A percentile compares a stretch with the other conserved stretches of the same genome.
Evolutionary conservation across 2,329 filamentous ascomycete species (phyloP).

Genomic region (Fusarium stilboides): DNA sequence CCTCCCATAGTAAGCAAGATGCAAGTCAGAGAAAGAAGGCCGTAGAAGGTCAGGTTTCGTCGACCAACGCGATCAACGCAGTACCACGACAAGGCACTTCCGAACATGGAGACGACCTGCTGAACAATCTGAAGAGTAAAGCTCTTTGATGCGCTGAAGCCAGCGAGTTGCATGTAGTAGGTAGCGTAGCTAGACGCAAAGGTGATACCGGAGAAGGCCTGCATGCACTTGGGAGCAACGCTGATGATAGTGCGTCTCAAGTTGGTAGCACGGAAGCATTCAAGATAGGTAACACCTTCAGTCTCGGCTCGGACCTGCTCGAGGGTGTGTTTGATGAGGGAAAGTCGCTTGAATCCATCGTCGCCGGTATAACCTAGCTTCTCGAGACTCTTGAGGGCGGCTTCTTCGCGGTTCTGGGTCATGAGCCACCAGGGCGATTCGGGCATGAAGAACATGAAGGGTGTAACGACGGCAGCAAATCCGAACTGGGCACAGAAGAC

Average conservation of each 20-base stretch:
- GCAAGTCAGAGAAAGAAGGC: constrained; percentile 51
- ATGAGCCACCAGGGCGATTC: constrained; percentile 61
- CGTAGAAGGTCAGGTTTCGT: constrained; percentile 55
- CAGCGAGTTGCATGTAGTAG: constrained; percentile 61
- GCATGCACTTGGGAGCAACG: constrained; percentile 55
- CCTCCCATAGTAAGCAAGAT: constrained; percentile 56
- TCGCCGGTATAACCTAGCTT: constrained; percentile 51
- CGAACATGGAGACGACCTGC: constrained; percentile 57
- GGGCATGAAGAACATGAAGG: constrained; percentile 57
- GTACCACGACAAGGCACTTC: constrained; percentile 59
- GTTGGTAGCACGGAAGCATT: constrained; percentile 59
- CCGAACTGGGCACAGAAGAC: constrained; percentile 55
- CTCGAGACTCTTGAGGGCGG: constrained; percentile 55
- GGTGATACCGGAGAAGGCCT: constrained; percentile 54
- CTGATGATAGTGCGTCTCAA: constrained; percentile 59
- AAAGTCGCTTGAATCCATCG: constrained; percentile 50
- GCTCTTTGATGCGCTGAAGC: constrained; percentile 54
- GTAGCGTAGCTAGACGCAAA: constrained; percentile 58
- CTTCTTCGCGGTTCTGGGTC: constrained; percentile 52
- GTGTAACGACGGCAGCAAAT: constrained; percentile 48
- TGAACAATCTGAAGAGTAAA: constrained; percentile 60
- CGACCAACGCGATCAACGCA: constrained; percentile 58
- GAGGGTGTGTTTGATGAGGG: constrained; percentile 52
- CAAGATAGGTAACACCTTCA: constrained; percentile 56
- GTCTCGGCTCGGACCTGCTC: constrained; percentile 55